Conservation (phyloP, 176 grass and related monocot species). For the Triticum urartu region DNA sequence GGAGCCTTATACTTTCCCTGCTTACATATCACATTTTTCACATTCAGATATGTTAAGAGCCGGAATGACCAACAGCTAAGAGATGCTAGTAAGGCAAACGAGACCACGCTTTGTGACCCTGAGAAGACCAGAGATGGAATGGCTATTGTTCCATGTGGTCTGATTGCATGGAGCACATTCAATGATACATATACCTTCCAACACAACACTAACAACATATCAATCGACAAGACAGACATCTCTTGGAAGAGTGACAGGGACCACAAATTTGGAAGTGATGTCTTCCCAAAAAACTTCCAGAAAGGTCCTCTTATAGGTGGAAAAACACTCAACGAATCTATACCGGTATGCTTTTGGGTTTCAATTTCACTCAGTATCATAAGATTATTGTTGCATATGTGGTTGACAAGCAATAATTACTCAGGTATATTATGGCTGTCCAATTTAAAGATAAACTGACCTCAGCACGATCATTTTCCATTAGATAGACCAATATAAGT, state of each 20-base stretch:
- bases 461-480: neutral
- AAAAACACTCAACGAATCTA: slow-evolving; percentile 36
- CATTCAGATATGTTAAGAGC: slow-evolving; percentile 92
- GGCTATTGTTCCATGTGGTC: slow-evolving; percentile 79
- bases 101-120: slow-evolving; percentile 61
- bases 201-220: slow-evolving; percentile 30
- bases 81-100: slow-evolving; percentile 36
- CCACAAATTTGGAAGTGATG: slow-evolving; percentile 90
- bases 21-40: neutral
- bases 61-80: slow-evolving; percentile 75
- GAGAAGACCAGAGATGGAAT: slow-evolving; percentile 52
- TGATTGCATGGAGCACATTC: slow-evolving; percentile 95
- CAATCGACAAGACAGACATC: slow-evolving; percentile 69
- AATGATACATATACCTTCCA: slow-evolving; percentile 81
- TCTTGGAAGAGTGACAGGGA: slow-evolving; percentile 97
- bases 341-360: slow-evolving; percentile 50
- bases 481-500: neutral
- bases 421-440: neutral
- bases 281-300: slow-evolving; percentile 82
- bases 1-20: neutral
- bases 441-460: slow-evolving; percentile 20
- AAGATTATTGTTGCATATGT: slow-evolving; percentile 10
- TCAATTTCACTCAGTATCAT: neutral
- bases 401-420: neutral
- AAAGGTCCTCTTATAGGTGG: slow-evolving; percentile 70